Base-by-base conservation (phyloP, 768 basidiomycete genomes). In the Pleurotus platypus region DNA sequence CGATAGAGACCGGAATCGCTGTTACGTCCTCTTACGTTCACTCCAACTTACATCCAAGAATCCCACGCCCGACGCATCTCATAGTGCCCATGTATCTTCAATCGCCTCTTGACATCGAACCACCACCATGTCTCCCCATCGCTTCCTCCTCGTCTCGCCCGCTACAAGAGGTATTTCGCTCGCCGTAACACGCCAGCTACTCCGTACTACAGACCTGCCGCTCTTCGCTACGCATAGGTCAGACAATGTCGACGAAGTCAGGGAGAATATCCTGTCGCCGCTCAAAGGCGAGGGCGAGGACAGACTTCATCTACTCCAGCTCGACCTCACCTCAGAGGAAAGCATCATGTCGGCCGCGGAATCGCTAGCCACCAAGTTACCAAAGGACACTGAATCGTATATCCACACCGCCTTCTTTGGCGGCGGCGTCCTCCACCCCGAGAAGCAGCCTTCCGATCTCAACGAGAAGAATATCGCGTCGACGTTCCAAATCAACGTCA, bases 121-220 rank as follows among this genome's bases (percentile, higher is more conserved):
- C 20, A 39, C 49, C 30, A 51, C 55, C 53, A 58, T 63, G 62
- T 42, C 58, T 46, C 61, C 67, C 7, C 69, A 64, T 42, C 81
- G 80, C 0, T 85, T 84, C 63, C 64, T 79, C 60, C 71, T 86
- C 57, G 71, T 85, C 48, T 70, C 77, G 27, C 84, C 84, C 26
- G 78, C 82, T 4, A 82, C 80, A 15, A 75, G 84, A 15, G 84
- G 84, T 4, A 72, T 85, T 20, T 81, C 80, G 5, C 72, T 82
- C 26, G 80, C 82, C 3, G 71, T 86, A 27, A 79, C 81, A 11
- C 76, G 82, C 13, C 77, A 80, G 64, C 78, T 79, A 57, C 74
- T 85, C 38, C 71, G 72, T 53, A 75, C 74, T 2, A 83, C 83
- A 15, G 61, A 68, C 12, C 66, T 81, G 22, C 83, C 83, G 1